Conservation (phyloP, 1,284 basidiomycete genomes). For the Malassezia restricta region DNA sequence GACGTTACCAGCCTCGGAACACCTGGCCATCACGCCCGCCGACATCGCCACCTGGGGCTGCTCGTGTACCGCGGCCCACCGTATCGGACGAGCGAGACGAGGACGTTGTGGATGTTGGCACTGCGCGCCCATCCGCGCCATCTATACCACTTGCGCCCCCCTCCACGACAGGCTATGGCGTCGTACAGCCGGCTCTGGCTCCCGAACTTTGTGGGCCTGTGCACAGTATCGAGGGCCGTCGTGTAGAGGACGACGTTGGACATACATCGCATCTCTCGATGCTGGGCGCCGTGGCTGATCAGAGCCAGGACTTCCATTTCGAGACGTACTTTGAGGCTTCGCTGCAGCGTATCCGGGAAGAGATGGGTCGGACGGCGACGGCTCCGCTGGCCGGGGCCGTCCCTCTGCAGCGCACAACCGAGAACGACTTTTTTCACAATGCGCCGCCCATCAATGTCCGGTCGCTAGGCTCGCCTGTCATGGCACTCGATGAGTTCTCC, state of each 20-base stretch:
- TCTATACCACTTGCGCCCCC: not conserved
- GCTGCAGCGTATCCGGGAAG: slow-evolving; percentile 12
- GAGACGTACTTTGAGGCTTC: slow-evolving; percentile 12
- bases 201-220: not conserved
- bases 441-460: not conserved
- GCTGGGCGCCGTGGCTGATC: slow-evolving; percentile 4
- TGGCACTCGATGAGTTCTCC: slow-evolving; percentile 9
- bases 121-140: not conserved
- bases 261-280: slow-evolving; percentile 12
- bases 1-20: not conserved
- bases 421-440: not conserved
- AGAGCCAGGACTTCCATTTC: not conserved
- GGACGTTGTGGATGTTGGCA: not conserved
- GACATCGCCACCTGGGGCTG: no score
- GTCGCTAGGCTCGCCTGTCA: slow-evolving; percentile 5
- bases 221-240: not conserved
- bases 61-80: not conserved
- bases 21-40: no score
- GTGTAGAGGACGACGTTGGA: not conserved
- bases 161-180: not conserved
- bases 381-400: not conserved
- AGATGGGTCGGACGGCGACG: not conserved
- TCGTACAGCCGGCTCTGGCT: not conserved
- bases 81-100: not conserved
- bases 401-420: not conserved